Base-by-base conservation (phyloP, 1,284 basidiomycete genomes). In the Ustanciosporium gigantosporum region DNA sequence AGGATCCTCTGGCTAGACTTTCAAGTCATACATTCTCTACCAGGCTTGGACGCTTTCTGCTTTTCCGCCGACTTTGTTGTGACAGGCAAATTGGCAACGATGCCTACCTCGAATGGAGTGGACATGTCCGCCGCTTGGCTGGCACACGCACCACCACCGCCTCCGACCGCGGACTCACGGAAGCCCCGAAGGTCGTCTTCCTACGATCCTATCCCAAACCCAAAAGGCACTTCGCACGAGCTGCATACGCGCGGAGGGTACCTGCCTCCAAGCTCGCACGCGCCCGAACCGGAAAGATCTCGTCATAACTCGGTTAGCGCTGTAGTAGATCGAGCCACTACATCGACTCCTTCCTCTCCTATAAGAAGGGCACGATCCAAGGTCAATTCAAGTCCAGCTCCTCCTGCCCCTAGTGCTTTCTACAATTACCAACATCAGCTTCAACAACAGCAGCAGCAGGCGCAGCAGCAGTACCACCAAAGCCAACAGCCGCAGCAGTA, bases 91-190 rank as follows among this genome's bases (percentile, higher is more conserved):
- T n/a, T n/a, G n/a, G n/a, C n/a, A n/a, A n/a, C n/a, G n/a, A n/a
- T n/a, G n/a, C n/a, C n/a, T n/a, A n/a, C n/a, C n/a, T n/a, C n/a
- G n/a, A n/a, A n/a, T n/a, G n/a, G n/a, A n/a, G 34, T 41, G 16
- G 61, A 65, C 47, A 58, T 65, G 55, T 55, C 61, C 29, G 50
- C 66, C 32, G 61, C 62, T 17, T 70, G 68, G 68, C 58, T 68
- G 22, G 66, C 68, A 4, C 62, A 66, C 31, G 68, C 68, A 3
- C 68, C 68, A 13, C 61, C 68, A 19, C 68, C 68, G 19, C 68
- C 68, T 22, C 66, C 67, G 4, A 23, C 46, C 0, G 31, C 47
- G 5, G 15, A 46, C 11, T 44, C 49, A 13, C 50, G 55, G 15
- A 56, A 49, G 39, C 46, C 47, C 29, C 62, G 49, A n/a, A 44